These are phyloP conservation scores for Lentinus tigrinus DNA, from an alignment of 768 basidiomycete genomes.

Conservation along the genomic window DNA sequence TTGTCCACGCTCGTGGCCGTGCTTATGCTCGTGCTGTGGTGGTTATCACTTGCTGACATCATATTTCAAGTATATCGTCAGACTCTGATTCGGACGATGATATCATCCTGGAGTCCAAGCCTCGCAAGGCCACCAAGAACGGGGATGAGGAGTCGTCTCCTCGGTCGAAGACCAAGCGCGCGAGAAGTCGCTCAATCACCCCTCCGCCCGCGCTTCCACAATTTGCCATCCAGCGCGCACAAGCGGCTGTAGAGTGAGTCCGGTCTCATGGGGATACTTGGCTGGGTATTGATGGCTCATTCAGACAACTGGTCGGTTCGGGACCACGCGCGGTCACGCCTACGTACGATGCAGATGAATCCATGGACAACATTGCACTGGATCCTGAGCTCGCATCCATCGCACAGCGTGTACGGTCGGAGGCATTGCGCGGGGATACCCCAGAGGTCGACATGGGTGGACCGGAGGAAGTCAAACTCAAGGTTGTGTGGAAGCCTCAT, in stretches of 20 bases:
- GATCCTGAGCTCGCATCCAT: slow-evolving; percentile 67
- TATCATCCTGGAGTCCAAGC: slow-evolving; percentile 24
- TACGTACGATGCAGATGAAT: slow-evolving; percentile 39
- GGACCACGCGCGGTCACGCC: slow-evolving; percentile 49
- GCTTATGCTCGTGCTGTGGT: not conserved
- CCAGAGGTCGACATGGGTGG: slow-evolving; percentile 31
- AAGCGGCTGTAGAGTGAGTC: slow-evolving; percentile 57
- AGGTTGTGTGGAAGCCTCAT: slow-evolving; percentile 66
- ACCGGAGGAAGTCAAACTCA: slow-evolving; percentile 44
- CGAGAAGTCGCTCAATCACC: slow-evolving; percentile 70
- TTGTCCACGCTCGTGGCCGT: not conserved
- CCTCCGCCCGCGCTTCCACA: slow-evolving; percentile 66
- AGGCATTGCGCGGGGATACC: slow-evolving; percentile 24
- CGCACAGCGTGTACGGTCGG: slow-evolving; percentile 38
- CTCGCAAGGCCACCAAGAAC: not conserved
- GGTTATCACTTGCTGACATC: not conserved
- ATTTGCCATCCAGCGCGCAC: slow-evolving; percentile 55
- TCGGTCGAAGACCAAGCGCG: slow-evolving; percentile 29
- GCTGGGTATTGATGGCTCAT: not conserved
- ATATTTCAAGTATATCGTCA: slow-evolving; percentile 31
- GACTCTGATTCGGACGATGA: slow-evolving; percentile 53
- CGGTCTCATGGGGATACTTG: slow-evolving; percentile 13
- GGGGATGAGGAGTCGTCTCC: not conserved
- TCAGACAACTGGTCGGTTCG: slow-evolving; percentile 48
- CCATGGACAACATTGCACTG: slow-evolving; percentile 47